Evolutionary conservation across 139 green algal genomes (phyloP).

Genomic region (Tetradesmus obliquus): DNA sequence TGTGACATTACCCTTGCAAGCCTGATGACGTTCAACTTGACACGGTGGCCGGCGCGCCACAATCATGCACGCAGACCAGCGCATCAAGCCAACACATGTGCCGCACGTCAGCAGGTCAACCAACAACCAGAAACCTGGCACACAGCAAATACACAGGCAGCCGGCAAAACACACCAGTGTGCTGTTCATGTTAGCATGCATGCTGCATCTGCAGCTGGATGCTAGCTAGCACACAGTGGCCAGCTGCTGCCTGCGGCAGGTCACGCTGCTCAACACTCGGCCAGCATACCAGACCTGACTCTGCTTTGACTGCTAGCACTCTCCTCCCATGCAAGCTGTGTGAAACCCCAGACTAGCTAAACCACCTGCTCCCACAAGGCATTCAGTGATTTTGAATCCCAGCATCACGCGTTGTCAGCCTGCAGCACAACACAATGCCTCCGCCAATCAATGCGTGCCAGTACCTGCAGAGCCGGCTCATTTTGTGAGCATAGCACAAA

Average conservation of each 20-base stretch:
- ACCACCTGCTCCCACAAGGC: not conserved
- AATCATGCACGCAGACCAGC: too few species aligned
- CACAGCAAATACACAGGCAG: too few species aligned
- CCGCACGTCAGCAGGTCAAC: too few species aligned
- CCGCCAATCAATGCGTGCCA: not conserved
- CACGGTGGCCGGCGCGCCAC: too few species aligned
- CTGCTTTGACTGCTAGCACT: not conserved
- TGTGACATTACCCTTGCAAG: too few species aligned
- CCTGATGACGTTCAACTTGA: too few species aligned
- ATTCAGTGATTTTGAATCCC: not conserved
- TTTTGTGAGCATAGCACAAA: not conserved
- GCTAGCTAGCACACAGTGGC: too few species aligned
- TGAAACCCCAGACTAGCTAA: not conserved
- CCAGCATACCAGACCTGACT: not conserved
- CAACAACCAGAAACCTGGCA: too few species aligned
- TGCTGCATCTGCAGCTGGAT: too few species aligned
- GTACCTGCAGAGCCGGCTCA: not conserved
- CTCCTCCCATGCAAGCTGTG: not conserved
- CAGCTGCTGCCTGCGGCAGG: not conserved
- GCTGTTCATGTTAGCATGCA: too few species aligned
- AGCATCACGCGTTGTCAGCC: not conserved
- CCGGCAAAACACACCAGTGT: too few species aligned
- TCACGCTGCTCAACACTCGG: not conserved
- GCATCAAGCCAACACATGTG: too few species aligned
- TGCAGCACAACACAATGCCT: not conserved